Base-by-base conservation (phyloP, 176 grass and related monocot genomes). In the Rhynchospora breviuscula region DNA sequence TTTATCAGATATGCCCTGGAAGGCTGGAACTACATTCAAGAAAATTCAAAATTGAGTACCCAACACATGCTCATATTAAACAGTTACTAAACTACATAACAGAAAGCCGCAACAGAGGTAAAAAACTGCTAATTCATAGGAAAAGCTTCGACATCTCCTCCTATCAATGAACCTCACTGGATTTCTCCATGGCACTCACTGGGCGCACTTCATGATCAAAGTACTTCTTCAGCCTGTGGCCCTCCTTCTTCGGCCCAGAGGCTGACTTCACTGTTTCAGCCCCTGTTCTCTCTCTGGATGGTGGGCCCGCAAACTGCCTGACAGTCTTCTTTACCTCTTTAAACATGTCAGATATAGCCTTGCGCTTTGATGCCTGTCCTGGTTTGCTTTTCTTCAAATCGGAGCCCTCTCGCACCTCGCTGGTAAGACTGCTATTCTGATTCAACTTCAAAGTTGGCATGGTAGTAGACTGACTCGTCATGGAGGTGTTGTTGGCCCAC, bases 241-340 rank as follows among this genome's bases (percentile, higher is more conserved):
- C 35, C 35, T 40, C 35, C 35, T 40, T 35, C 35, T 40, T 40
- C 35, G 35, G 35, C 35, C 35, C 35, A 40, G 35, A 40, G 35
- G 35, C 35, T 4, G 35, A 40, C 35, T 4, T 40, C 35, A 40
- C 35, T 40, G 35, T 40, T 40, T 40, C 61, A 7, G 31, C 14
- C 22, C 33, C 23, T 48, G n/a, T 73, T 61, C 87, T 92, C 78
- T 87, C 73, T 79, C 78, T 78, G 7, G 92, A 81, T 6, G 90
- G 92, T 1, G 94, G 90, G 1, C 90, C 94, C 70, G 85, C 84
- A 78, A 94, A 94, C 72, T 86, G 79, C 67, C 72, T 82, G 29
- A 85, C 54, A 1, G 80, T 87, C 47, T 47, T 3, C 9, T 84
- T 92, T 21, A 90, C 92, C 60, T 97, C 88, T 65, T 72, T 86